Evolutionary conservation across 345 rosid genomes (phyloP).

Genomic region (Rhizophora mangle): DNA sequence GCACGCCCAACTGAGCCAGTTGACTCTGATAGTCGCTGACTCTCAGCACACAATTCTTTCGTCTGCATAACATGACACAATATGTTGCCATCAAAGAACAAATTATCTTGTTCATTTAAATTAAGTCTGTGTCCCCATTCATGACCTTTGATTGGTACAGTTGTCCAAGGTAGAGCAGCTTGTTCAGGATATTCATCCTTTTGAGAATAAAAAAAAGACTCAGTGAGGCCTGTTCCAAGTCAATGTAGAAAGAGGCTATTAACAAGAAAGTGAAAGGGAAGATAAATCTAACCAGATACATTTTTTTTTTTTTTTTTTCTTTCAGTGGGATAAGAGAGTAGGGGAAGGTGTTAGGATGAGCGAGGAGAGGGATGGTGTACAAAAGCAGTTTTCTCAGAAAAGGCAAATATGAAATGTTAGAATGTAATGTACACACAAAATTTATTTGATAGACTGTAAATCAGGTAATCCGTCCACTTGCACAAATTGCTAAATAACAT

Average conservation of each 20-base stretch:
- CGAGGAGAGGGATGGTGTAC: no score
- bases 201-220: conserved; percentile 84
- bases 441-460: no score
- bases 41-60: conserved; percentile 88
- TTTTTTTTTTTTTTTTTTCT: no score
- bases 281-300: neutral
- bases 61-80: conserved; percentile 43
- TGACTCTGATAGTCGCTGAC: conserved; percentile 64
- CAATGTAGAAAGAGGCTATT: neutral
- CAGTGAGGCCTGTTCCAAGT: conserved; percentile 68
- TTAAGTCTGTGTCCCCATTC: neutral
- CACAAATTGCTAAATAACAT: no score
- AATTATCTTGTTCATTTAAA: neutral
- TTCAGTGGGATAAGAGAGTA: no score
- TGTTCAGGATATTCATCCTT: conserved; percentile 95
- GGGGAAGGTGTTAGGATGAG: no score
- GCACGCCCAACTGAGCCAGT: conserved; percentile 88
- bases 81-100: conserved; percentile 3
- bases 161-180: conserved; percentile 84
- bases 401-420: no score
- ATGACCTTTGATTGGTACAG: conserved; percentile 81
- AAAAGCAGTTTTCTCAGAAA: no score
- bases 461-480: no score
- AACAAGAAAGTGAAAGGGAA: neutral
- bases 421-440: no score